Conservation (phyloP, 352 stramenopile species). For the Pythium pyrilobum region DNA sequence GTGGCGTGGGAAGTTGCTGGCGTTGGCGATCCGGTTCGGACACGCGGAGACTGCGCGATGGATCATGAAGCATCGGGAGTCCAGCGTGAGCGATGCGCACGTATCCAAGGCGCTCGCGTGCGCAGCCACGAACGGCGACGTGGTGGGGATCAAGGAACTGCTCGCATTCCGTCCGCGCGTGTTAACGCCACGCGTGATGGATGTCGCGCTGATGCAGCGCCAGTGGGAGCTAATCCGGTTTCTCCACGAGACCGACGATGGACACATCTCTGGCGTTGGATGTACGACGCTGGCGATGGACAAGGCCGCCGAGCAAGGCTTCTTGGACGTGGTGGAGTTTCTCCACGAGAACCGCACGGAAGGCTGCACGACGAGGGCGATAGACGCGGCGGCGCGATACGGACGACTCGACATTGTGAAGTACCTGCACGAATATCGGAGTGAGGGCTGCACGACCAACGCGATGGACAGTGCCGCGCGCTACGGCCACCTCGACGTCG, state of each 20-base stretch:
- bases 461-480: constrained; percentile 8
- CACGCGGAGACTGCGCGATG: too few relatives aligned
- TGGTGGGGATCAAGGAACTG: not conserved
- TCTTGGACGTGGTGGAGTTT: not conserved
- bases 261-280: too few relatives aligned
- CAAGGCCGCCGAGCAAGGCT: not conserved
- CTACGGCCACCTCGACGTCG: constrained; percentile 3
- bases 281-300: not conserved
- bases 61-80: too few relatives aligned
- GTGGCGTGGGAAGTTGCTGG: not conserved
- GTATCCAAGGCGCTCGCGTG: not conserved
- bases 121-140: not conserved
- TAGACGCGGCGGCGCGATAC: not conserved
- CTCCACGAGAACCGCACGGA: not conserved
- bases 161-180: not conserved
- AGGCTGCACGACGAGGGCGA: not conserved
- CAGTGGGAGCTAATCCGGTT: not conserved
- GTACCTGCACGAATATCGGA: constrained; percentile 7
- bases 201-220: not conserved
- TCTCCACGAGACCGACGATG: not conserved
- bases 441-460: not conserved
- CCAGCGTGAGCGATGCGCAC: not conserved
- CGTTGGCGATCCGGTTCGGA: not conserved
- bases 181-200: not conserved
- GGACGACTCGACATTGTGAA: constrained; percentile 3